Evolutionary conservation across 495 filamentous ascomycete species (phyloP).

Genomic region (Penicillium herquei): DNA sequence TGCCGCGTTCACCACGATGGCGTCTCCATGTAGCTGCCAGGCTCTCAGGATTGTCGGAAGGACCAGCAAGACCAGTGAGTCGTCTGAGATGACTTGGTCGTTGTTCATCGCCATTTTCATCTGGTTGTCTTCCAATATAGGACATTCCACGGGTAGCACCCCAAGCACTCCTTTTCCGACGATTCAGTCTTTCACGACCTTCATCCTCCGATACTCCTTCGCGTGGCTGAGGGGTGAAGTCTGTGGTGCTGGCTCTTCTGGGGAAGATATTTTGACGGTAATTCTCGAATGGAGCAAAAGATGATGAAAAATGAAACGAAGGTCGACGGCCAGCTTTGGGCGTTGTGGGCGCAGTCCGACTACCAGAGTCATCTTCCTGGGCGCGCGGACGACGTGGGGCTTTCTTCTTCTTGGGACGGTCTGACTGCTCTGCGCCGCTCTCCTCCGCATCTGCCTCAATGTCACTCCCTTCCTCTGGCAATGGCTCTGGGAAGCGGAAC

Average conservation of each 20-base stretch:
- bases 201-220: slow-evolving; percentile 86
- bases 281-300: slow-evolving; percentile 47
- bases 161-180: slow-evolving; percentile 55
- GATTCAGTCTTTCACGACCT: slow-evolving; percentile 70
- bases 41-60: slow-evolving; percentile 54
- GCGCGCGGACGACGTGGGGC: slow-evolving; percentile 46
- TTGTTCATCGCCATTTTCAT: slow-evolving; percentile 47
- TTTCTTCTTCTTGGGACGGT: slow-evolving; percentile 49
- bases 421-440: slow-evolving; percentile 48
- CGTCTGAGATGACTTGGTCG: slow-evolving; percentile 72
- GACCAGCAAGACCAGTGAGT: slow-evolving; percentile 67
- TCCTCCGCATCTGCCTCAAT: slow-evolving; percentile 79
- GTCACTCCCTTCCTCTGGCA: slow-evolving; percentile 64
- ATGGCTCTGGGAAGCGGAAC: slow-evolving; percentile 50
- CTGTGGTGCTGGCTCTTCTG: slow-evolving; percentile 67
- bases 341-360: slow-evolving; percentile 62
- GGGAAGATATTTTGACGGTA: slow-evolving; percentile 55
- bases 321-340: slow-evolving; percentile 49
- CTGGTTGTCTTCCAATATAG: slow-evolving; percentile 48
- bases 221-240: slow-evolving; percentile 62
- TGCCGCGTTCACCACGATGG: slow-evolving; percentile 57
- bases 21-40: slow-evolving; percentile 51
- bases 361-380: slow-evolving; percentile 47
- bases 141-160: slow-evolving; percentile 55
- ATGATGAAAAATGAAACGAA: slow-evolving; percentile 45